Base-by-base conservation (phyloP, 1,139 yeast species). In the Suhomyces kunorum region DNA sequence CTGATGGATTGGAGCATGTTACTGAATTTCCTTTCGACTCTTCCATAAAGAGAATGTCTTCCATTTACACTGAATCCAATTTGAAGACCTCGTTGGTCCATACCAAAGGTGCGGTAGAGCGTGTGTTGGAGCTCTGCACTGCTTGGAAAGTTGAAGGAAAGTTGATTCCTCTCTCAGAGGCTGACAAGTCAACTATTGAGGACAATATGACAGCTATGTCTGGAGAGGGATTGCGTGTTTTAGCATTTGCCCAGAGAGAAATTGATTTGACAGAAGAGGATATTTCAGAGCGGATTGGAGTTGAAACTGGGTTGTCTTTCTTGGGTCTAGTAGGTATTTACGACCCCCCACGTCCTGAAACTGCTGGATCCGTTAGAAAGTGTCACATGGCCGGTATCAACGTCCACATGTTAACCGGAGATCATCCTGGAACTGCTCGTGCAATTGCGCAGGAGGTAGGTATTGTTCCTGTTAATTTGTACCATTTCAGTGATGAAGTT, bases 361-460 rank as follows among this genome's bases (percentile, higher is more conserved):
- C 89, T 14, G 80, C 83, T 12, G 74, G 68, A 8, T 80, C 88
- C 4, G 94, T 86, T 27, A 74, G 74, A 50, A 62, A 68, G 49
- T 85, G 92, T 57, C 90, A 84, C 55, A 67, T 61, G 35, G 94
- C 94, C 15, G 94, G 94, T 40, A 82, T 86, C 50, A 81, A 81
- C 51, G 94, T 86, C 34, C 89, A 82, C 53, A 86, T 86, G 94
- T 77, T 86, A 39, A 86, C 94, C 18, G 94, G 95, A 50, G 94
- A 86, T 56, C 92, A 84, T 55, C 87, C 87, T 3, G 85, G 86
- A 31, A 86, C 95, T 34, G 95, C 94, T 17, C 70, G 74, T 42
- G 89, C 92, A 3, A 85, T 85, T 65, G 92, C 95, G 9, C 83
- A 80, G 56, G 90, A 86, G 61, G 95, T 87, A 31, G 96, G 95